phyloP scores from a whole-genome alignment of 768 basidiomycete species.

The Tulasnella sp. region DNA sequence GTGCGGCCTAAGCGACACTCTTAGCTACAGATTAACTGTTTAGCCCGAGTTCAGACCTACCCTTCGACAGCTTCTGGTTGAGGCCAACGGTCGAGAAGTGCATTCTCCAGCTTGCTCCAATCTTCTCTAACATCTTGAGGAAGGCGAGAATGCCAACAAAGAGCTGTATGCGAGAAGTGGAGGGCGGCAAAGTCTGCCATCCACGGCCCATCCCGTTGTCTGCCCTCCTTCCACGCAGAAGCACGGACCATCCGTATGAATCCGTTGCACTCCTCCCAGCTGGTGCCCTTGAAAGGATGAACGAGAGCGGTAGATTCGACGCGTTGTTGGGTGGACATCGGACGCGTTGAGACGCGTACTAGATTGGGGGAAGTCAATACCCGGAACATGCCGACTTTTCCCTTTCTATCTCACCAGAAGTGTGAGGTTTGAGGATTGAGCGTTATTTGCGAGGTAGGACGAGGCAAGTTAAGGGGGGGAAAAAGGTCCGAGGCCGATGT shows the following conservation, averaged over 20 bases:
- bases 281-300: background rate
- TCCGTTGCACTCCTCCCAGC: background rate
- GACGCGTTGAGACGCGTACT: background rate
- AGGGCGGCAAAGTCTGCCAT: background rate
- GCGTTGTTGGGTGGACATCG: background rate
- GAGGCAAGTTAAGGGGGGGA: too few species aligned
- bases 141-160: background rate
- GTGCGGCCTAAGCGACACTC: background rate
- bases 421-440: too few species aligned
- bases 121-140: background rate
- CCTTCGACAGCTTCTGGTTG: background rate
- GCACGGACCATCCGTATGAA: background rate
- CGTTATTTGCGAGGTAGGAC: too few species aligned
- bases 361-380: background rate
- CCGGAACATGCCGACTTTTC: too few species aligned
- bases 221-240: background rate
- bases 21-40: background rate
- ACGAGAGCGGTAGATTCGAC: background rate
- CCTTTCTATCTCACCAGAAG: too few species aligned
- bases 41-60: background rate
- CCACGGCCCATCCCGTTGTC: background rate
- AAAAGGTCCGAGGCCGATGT: too few species aligned
- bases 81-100: background rate
- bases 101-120: background rate
- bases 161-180: background rate